Conservation (phyloP, 1,139 yeast species). For the Yamadazyma dushanensis region DNA sequence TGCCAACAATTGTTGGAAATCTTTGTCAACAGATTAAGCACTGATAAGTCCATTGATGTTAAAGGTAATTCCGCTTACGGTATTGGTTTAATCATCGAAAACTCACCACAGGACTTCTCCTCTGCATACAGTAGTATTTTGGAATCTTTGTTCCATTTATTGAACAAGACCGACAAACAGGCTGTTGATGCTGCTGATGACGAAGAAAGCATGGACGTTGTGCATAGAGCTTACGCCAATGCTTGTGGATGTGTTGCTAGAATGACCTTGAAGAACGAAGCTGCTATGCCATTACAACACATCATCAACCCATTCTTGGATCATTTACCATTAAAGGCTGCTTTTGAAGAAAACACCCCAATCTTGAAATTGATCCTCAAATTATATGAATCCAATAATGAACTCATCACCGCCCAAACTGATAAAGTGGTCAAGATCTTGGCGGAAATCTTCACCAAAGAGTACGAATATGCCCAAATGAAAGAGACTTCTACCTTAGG, state of each 20-base stretch:
- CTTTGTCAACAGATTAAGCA: conserved; percentile 65
- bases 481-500: conserved; percentile 75
- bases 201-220: conserved; percentile 77
- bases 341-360: conserved; percentile 90
- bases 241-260: conserved; percentile 98
- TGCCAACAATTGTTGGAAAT: conserved; percentile 69
- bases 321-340: conserved; percentile 85
- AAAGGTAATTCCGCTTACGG: conserved; percentile 97
- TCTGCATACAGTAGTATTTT: conserved; percentile 68
- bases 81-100: conserved; percentile 77
- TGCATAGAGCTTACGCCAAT: conserved; percentile 85
- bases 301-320: conserved; percentile 74
- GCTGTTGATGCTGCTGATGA: conserved; percentile 57
- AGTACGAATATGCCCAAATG: conserved; percentile 67
- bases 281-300: conserved; percentile 75
- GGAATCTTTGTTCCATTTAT: conserved; percentile 73
- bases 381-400: conserved; percentile 66
- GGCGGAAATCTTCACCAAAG: conserved; percentile 70
- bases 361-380: conserved; percentile 75
- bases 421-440: conserved; percentile 68
- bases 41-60: conserved; percentile 84
- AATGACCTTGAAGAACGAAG: conserved; percentile 73
- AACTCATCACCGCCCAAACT: conserved; percentile 56
- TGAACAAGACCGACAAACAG: conserved; percentile 75
- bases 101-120: conserved; percentile 56